These are phyloP conservation scores for Trametes cinnabarina DNA, from an alignment of 768 basidiomycete genomes.

Conservation along the genomic window DNA sequence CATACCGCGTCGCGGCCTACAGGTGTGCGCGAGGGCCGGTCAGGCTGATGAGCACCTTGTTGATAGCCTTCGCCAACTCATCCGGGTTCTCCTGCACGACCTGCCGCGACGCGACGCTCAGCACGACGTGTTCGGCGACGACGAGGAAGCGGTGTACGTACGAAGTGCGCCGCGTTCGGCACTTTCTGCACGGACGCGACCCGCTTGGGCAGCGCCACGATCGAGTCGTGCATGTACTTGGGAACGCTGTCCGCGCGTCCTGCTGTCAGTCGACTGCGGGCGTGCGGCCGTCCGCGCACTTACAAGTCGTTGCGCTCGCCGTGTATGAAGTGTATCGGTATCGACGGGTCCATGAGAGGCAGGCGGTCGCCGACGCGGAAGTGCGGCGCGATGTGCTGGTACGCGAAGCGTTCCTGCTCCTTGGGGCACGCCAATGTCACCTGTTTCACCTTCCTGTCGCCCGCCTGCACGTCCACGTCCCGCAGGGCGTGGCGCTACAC, in stretches of 20 bases:
- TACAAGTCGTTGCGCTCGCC: background rate
- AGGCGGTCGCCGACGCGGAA: constrained; percentile 11
- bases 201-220: background rate
- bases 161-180: constrained; percentile 2
- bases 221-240: background rate
- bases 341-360: background rate
- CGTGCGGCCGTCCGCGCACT: too few species aligned
- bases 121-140: too few species aligned
- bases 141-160: background rate
- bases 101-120: background rate
- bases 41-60: too few species aligned
- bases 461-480: background rate
- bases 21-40: too few species aligned
- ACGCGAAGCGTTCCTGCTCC: constrained; percentile 5
- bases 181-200: background rate
- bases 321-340: constrained; percentile 9
- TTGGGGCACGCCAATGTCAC: constrained; percentile 7
- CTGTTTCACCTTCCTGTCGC: background rate
- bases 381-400: constrained; percentile 8
- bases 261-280: background rate
- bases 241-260: background rate
- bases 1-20: too few species aligned
- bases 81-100: constrained; percentile 11
- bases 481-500: background rate
- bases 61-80: background rate